Evolutionary conservation across 2,329 filamentous ascomycete species (phyloP).

Genomic region (Fusarium pseudoanthophilum): DNA sequence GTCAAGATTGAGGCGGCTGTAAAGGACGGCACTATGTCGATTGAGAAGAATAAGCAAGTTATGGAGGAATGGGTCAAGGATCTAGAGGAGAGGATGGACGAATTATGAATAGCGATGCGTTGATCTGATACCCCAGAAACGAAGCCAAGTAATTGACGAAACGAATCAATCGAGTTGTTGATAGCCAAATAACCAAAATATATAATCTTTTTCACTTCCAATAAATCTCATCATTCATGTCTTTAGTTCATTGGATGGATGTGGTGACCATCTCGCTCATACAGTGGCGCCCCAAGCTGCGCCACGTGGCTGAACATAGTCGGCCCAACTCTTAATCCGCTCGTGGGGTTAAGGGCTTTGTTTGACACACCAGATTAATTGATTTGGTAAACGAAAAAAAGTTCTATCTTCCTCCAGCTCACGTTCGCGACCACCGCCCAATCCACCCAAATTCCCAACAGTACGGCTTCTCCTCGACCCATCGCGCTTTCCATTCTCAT

Average conservation of each 20-base stretch:
- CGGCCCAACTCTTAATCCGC: slow-evolving; percentile 23
- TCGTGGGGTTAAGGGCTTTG: slow-evolving; percentile 40
- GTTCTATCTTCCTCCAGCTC: slow-evolving; percentile 43
- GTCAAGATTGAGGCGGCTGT: slow-evolving; percentile 82
- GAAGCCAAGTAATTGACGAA: slow-evolving; percentile 6
- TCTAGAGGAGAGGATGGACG: slow-evolving; percentile 79
- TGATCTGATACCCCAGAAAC: slow-evolving; percentile 48
- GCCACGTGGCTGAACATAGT: slow-evolving; percentile 32
- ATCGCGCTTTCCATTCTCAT: slow-evolving; percentile 14
- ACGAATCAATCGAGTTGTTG: background rate
- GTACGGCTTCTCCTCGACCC: slow-evolving; percentile 41
- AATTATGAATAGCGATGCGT: slow-evolving; percentile 55
- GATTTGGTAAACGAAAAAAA: slow-evolving; percentile 46
- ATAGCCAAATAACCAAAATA: background rate
- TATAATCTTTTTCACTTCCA: background rate
- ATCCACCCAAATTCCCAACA: slow-evolving; percentile 46
- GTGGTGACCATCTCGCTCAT: background rate
- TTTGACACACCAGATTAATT: slow-evolving; percentile 47
- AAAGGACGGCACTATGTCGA: slow-evolving; percentile 72
- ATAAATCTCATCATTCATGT: background rate
- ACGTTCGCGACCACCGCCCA: slow-evolving; percentile 45
- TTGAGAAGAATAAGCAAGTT: slow-evolving; percentile 83
- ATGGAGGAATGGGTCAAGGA: slow-evolving; percentile 91
- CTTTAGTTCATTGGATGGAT: background rate
- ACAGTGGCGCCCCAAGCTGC: background rate